phyloP scores from a whole-genome alignment of 257 asterid species.

The Anisodus tanguticus region DNA sequence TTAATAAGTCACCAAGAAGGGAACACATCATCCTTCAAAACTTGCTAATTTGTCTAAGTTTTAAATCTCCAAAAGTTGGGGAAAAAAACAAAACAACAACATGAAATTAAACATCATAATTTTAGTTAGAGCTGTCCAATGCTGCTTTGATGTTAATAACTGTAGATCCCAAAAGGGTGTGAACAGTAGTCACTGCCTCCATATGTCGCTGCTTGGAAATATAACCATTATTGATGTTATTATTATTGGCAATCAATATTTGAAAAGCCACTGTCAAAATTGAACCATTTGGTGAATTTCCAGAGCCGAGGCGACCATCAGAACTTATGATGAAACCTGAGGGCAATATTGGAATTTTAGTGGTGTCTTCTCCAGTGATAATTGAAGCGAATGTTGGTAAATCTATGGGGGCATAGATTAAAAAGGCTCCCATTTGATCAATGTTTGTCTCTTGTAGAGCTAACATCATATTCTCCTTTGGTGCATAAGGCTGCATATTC shows the following conservation, averaged over 20 bases:
- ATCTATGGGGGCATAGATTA: constrained; percentile 61
- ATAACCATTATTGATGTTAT: constrained; percentile 18
- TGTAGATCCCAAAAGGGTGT: constrained; percentile 55
- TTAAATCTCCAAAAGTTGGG: not conserved
- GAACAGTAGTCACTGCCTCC: constrained; percentile 55
- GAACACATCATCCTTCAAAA: constrained; percentile 27
- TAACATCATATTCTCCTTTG: constrained; percentile 51
- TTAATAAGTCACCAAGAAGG: not conserved
- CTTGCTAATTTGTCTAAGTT: not conserved
- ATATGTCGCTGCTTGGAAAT: constrained; percentile 44
- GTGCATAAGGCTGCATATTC: constrained; percentile 50
- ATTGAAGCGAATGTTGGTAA: constrained; percentile 38
- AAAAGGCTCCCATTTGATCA: constrained; percentile 52
- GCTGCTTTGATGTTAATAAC: constrained; percentile 52
- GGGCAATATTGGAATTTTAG: constrained; percentile 53
- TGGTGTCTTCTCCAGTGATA: constrained; percentile 48
- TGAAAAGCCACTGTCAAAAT: constrained; percentile 64
- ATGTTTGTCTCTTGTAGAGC: constrained; percentile 68
- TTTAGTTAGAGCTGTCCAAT: constrained; percentile 37
- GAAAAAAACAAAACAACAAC: not conserved
- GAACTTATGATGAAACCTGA: constrained; percentile 66
- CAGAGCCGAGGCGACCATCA: constrained; percentile 39
- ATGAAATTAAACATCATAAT: constrained; percentile 14
- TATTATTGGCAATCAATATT: constrained; percentile 34
- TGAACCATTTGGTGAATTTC: constrained; percentile 42